Base-by-base conservation (phyloP, 441 rosid genomes). In the Biscutella laevigata region DNA sequence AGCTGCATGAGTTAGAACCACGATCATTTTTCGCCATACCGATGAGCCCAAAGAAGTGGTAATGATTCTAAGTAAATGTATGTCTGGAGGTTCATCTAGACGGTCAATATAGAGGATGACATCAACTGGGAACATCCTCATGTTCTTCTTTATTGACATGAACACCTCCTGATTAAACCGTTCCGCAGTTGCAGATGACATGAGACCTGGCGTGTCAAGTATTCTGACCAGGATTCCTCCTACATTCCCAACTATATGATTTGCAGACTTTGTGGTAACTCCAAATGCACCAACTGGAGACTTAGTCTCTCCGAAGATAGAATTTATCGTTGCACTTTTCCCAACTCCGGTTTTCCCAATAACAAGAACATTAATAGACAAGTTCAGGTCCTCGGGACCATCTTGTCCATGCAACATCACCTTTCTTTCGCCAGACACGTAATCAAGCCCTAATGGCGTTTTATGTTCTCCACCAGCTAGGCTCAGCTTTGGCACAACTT, bases 341-440 rank as follows among this genome's bases (percentile, higher is more conserved):
- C 96, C 95, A 12, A 82, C 98, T 8, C 98, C 95, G 9, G 86
- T 75, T 78, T 82, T 90, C 55, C 95, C 95, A 0, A 90, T 69
- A 62, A 82, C 88, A 73, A 90, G 57, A 62, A 90, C 70, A 59
- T 72, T 84, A 69, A 84, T 56, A 56, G 73, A 74, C 61, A 84
- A 79, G 56, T 78, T 68, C 11, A 73, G 38, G 57, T 71, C 74
- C 46, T 65, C 76, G 47, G 70, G 68, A 4, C 62, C 57, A 54
- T 78, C 77, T 30, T 40, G 71, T 72, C 77, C 86, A 24, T 66
- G 80, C 70, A 82, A 66, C 41, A 57, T 32, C 6, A 76, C 74
- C 54, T 51, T 49, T 34, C 39, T 67, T 70, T 67, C 59, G 3
- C 83, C 75, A 27, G 71, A 53, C 34, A 72, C 75, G 21, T 78